Evolutionary conservation across 305 asterid genomes (phyloP).

Genomic region (Fraxinus xanthoxyloides): DNA sequence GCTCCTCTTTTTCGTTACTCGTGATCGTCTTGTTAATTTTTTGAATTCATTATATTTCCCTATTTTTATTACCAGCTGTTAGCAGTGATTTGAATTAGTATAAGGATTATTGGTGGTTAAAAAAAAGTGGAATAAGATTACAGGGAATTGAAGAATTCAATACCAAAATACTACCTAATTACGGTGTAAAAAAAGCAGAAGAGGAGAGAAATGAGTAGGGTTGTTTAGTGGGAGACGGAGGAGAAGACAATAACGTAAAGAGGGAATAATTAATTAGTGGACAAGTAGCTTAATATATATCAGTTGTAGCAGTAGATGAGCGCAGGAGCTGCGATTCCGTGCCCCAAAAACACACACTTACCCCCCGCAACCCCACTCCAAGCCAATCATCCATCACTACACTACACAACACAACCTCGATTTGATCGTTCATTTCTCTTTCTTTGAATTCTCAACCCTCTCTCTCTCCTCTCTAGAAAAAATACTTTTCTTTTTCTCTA

Average conservation of each 20-base stretch:
- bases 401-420: conserved; percentile 52
- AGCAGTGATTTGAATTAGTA: not conserved
- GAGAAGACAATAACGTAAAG: not conserved
- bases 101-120: not conserved
- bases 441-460: conserved; percentile 4
- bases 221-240: not conserved
- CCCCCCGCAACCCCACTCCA: conserved; percentile 4
- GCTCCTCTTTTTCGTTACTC: not conserved
- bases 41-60: not conserved
- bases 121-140: not conserved
- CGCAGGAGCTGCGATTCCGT: conserved; percentile 38
- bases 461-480: not conserved
- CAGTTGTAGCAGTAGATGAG: conserved; percentile 19
- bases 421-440: conserved; percentile 58
- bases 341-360: conserved; percentile 38
- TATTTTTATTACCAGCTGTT: not conserved
- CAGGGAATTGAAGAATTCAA: not conserved
- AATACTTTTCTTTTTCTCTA: conserved; percentile 22
- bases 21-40: too few relatives aligned
- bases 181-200: not conserved
- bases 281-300: conserved; percentile 23
- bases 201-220: not conserved
- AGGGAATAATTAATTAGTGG: conserved; percentile 28
- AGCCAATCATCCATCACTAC: conserved; percentile 24
- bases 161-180: not conserved